Evolutionary conservation across 495 filamentous ascomycete species (phyloP), one percentile per base, ranked within the genome.

Genomic region (Penicillium cinerascens): DNA sequence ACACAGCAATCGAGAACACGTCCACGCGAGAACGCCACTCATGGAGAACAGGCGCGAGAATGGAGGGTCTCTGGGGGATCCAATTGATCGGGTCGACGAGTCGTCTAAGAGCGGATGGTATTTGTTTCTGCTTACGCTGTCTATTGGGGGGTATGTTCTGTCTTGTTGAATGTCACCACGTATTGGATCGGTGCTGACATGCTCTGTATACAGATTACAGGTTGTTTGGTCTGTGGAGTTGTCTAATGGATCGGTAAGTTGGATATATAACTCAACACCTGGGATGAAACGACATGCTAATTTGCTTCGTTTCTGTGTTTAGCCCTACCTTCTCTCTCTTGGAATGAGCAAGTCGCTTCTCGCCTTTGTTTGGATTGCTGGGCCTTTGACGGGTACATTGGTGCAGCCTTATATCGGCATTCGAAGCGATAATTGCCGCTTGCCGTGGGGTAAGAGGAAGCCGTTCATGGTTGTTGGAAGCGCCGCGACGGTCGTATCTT

Each of bases 321-420:
- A 82, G 78, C 83, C 83, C 23, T 87, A 77, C 50, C 74, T 87
- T 1, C 71, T 86, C 15, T 92, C 89, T 6, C 81, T 97, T 16
- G 91, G 91, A 6, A 77, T 97, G 71, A 93, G 86, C 78, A 97
- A 97, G 68, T 86, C 91, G 29, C 71, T 95, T n/a, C 86, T 96
- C 70, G 91, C 91, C 15, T 78, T 95, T 49, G 91, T 96, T 21
- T 97, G 91, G 91, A 91, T 97, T 54, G 91, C 91, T 8, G 90
- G 91, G 3, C 91, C 91, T 4, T 74, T 97, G 21, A 89, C 89
- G 2, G 91, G 91, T 11, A 83, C 82, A 2, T 73, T 97, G 33
- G 91, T 97, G 17, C 91, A 97, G 72, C 91, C 91, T n/a, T 95
- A 95, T 63, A 82, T 97, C 21, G 91, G 91, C 46, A 91, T 96